phyloP scores from a whole-genome alignment of 176 grass and related monocot species.

The Rhynchospora tenuis region DNA sequence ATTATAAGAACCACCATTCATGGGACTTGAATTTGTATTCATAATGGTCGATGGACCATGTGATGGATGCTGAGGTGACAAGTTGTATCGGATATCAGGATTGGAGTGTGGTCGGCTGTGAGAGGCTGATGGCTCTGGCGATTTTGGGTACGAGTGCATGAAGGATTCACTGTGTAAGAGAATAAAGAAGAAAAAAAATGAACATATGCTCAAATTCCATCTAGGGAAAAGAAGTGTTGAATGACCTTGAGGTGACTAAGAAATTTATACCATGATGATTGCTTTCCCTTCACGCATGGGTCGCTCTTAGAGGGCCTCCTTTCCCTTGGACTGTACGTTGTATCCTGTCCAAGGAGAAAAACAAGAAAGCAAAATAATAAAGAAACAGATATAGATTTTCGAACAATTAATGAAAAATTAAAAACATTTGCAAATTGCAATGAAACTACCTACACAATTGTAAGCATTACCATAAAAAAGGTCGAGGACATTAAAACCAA shows the following conservation, averaged over 20 bases:
- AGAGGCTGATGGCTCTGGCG: conserved; percentile 37
- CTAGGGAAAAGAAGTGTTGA: background rate
- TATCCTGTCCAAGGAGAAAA: conserved; percentile 43
- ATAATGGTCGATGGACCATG: background rate
- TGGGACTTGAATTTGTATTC: background rate
- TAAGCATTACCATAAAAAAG: background rate
- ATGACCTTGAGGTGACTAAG: background rate
- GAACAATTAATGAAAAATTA: background rate
- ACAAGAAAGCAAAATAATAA: background rate
- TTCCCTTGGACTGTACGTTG: conserved; percentile 30
- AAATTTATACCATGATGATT: conserved; percentile 31
- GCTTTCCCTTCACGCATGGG: conserved; percentile 43
- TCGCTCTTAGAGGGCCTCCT: conserved; percentile 51
- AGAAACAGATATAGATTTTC: background rate
- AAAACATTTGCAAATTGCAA: background rate
- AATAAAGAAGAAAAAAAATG: conserved; percentile 12
- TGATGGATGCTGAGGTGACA: conserved; percentile 14
- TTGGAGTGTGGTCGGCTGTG: conserved; percentile 28
- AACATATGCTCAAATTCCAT: conserved; percentile 22
- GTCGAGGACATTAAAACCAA: background rate
- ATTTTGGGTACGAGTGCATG: conserved; percentile 30
- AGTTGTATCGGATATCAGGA: conserved; percentile 31
- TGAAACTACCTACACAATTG: background rate
- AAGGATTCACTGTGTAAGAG: conserved; percentile 30
- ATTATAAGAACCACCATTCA: conserved; percentile 3